These are phyloP conservation scores for Tuber magnatum DNA, from an alignment of 495 filamentous ascomycete species.

Conservation along the genomic window DNA sequence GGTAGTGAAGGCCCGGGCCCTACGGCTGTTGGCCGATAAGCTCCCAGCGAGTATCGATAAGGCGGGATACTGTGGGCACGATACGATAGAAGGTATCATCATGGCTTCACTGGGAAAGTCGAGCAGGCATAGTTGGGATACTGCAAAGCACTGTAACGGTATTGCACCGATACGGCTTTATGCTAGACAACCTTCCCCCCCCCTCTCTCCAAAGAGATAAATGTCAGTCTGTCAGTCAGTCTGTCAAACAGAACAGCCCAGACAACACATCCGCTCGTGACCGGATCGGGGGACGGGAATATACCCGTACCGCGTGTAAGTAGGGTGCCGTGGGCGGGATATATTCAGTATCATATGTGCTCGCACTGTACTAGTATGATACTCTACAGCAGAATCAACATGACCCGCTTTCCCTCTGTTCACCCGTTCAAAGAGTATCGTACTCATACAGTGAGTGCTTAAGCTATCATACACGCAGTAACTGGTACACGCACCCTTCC, in stretches of 20 bases:
- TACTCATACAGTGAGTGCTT: no score
- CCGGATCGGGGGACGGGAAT: background rate
- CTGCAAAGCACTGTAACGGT: background rate
- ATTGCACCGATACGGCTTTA: background rate
- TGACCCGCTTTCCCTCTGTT: background rate
- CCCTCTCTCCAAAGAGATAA: no score
- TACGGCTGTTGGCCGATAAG: background rate
- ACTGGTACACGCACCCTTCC: slow-evolving; percentile 17
- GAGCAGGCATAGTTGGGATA: background rate
- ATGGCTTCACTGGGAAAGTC: background rate
- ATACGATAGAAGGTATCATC: background rate
- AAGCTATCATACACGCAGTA: background rate
- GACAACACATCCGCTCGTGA: slow-evolving; percentile 30
- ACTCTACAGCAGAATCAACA: background rate
- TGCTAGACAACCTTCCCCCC: background rate
- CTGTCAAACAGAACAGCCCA: background rate
- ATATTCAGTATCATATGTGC: no score
- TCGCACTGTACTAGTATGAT: no score
- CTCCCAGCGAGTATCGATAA: background rate
- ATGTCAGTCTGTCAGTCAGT: no score
- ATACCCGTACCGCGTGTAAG: no score
- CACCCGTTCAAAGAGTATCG: background rate
- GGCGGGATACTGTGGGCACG: background rate
- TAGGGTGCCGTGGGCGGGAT: no score
- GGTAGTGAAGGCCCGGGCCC: no score